phyloP scores from a whole-genome alignment of 192 early-diverging fungal genomes.

The Helicostylum pulchrum region DNA sequence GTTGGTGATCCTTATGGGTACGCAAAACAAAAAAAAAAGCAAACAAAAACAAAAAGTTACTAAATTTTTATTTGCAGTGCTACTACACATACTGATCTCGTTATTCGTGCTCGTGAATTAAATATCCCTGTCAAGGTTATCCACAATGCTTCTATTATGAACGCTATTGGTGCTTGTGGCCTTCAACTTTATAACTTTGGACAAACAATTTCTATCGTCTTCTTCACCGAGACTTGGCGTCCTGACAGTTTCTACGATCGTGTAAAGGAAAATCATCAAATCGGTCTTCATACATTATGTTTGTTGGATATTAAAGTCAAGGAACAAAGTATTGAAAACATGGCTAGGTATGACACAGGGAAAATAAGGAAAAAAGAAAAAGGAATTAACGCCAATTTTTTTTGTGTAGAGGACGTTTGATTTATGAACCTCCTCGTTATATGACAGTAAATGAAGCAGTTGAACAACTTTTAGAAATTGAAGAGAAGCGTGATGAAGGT shows the following conservation, averaged over 20 bases:
- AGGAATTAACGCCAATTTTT: background rate
- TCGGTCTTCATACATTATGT: slow-evolving; percentile 93
- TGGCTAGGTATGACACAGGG: slow-evolving; percentile 60
- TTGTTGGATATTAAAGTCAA: slow-evolving; percentile 98
- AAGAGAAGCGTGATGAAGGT: slow-evolving; percentile 70
- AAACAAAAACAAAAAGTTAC: background rate
- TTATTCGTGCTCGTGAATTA: slow-evolving; percentile 88
- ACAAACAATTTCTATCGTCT: slow-evolving; percentile 97
- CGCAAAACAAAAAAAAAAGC: background rate
- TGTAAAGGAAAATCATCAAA: slow-evolving; percentile 78
- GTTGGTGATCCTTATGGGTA: slow-evolving; percentile 96
- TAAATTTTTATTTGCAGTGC: slow-evolving; percentile 47
- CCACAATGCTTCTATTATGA: slow-evolving; percentile 99
- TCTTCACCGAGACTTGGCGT: slow-evolving; percentile 95
- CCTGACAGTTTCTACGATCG: slow-evolving; percentile 97
- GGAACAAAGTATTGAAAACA: slow-evolving; percentile 94
- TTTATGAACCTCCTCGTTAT: slow-evolving; percentile 97
- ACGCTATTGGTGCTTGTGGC: slow-evolving; percentile 92
- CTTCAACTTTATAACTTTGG: slow-evolving; percentile 98
- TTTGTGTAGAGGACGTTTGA: slow-evolving; percentile 66
- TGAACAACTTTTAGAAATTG: slow-evolving; percentile 90
- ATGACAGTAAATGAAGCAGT: slow-evolving; percentile 96
- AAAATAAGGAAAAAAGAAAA: background rate
- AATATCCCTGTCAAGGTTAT: slow-evolving; percentile 84
- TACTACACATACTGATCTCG: slow-evolving; percentile 96